Percentiles rank a stretch among this genome's conserved stretches.
Conservation (phyloP, 257 asterid genomes). For the Eucommia ulmoides region DNA sequence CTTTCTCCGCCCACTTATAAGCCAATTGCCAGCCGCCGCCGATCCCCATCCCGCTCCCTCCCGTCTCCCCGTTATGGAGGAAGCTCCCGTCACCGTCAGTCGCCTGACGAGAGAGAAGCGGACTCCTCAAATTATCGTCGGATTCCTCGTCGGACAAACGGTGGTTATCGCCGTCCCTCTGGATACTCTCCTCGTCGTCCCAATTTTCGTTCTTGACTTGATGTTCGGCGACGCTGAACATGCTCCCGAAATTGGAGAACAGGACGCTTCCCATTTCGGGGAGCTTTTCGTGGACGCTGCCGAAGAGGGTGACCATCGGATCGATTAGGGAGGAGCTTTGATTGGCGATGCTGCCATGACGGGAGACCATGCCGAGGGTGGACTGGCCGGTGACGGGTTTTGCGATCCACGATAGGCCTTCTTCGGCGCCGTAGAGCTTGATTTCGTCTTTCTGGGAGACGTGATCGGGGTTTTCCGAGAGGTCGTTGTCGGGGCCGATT, state of each 20-base stretch:
- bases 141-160: constrained; percentile 50
- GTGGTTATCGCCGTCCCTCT: constrained; percentile 30
- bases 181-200: constrained; percentile 73
- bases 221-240: constrained; percentile 49
- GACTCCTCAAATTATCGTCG: constrained; percentile 70
- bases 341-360: constrained; percentile 62
- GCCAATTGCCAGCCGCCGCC: constrained; percentile 99
- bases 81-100: constrained; percentile 29
- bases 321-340: constrained; percentile 47
- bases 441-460: constrained; percentile 44
- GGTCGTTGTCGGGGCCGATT: constrained; percentile 64
- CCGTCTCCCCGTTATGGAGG: not conserved
- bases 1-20: constrained; percentile 17
- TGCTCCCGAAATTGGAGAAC: constrained; percentile 70
- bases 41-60: constrained; percentile 68
- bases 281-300: constrained; percentile 76
- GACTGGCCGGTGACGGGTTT: constrained; percentile 73
- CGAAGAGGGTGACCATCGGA: constrained; percentile 85
- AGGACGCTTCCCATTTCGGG: constrained; percentile 82
- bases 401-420: constrained; percentile 90
- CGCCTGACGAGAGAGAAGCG: constrained; percentile 55
- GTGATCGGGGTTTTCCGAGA: constrained; percentile 41
- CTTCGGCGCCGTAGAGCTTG: constrained; percentile 87
- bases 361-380: constrained; percentile 55
- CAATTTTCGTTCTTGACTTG: constrained; percentile 40